A percentile compares a stretch with the other conserved stretches of the same genome.
Conservation (phyloP, 192 early-diverging fungal genomes). For the Entophlyctis helioformis region DNA sequence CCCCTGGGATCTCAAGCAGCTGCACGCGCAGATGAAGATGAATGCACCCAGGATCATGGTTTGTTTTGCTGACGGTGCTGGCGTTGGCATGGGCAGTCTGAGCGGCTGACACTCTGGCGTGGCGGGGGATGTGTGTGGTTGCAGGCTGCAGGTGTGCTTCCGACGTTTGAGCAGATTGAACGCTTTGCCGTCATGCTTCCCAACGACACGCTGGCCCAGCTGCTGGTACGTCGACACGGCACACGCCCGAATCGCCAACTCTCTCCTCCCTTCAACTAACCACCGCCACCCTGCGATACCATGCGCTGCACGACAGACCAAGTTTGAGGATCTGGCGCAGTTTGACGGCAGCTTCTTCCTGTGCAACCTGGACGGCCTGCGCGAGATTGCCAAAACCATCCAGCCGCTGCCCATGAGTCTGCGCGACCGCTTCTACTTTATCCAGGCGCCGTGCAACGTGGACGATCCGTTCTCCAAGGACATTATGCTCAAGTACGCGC, state of each 20-base stretch:
- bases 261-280: neutral
- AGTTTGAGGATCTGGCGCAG: conserved; percentile 60
- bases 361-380: conserved; percentile 58
- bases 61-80: neutral
- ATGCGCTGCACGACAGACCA: conserved; percentile 14
- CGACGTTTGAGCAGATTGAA: conserved; percentile 64
- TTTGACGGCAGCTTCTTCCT: conserved; percentile 60
- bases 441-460: conserved; percentile 48
- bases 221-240: conserved; percentile 37
- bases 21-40: conserved; percentile 8
- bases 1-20: conserved; percentile 6
- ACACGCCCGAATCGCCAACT: neutral
- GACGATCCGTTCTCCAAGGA: conserved; percentile 7
- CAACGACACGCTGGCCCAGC: conserved; percentile 37
- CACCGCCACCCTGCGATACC: neutral
- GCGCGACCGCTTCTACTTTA: conserved; percentile 59
- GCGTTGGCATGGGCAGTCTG: neutral
- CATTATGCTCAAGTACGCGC: conserved; percentile 8
- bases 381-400: conserved; percentile 48
- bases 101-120: neutral
- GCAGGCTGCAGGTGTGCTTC: conserved; percentile 59
- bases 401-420: conserved; percentile 42
- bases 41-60: conserved; percentile 3
- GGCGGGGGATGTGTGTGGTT: neutral
- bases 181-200: conserved; percentile 61